Evolutionary conservation across 306 rosid species (phyloP).

Genomic region (Lupinus albus): DNA sequence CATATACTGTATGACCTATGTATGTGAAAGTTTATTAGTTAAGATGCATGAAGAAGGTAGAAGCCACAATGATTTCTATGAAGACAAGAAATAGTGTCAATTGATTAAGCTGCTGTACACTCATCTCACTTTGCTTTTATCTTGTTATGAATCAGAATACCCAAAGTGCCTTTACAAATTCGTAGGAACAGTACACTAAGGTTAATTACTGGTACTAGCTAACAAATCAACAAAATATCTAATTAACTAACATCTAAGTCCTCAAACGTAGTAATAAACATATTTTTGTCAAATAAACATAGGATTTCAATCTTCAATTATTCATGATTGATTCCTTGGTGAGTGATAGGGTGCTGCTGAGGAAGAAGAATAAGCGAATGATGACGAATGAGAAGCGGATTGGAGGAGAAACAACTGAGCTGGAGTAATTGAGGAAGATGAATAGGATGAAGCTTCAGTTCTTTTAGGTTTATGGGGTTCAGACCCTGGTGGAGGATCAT

Average conservation of each 20-base stretch:
- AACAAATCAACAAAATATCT: slow-evolving; percentile 24
- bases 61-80: background rate
- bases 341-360: slow-evolving; percentile 50
- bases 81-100: slow-evolving; percentile 32
- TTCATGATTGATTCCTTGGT: slow-evolving; percentile 41
- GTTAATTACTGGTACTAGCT: slow-evolving; percentile 39
- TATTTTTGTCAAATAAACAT: background rate
- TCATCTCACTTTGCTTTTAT: slow-evolving; percentile 37
- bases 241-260: slow-evolving; percentile 30
- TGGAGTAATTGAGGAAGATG: slow-evolving; percentile 60
- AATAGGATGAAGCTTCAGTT: slow-evolving; percentile 45
- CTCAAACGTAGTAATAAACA: background rate
- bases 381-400: slow-evolving; percentile 65
- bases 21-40: background rate
- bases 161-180: slow-evolving; percentile 38
- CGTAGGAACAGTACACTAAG: slow-evolving; percentile 38
- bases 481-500: slow-evolving; percentile 49
- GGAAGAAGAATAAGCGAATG: slow-evolving; percentile 68
- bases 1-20: background rate
- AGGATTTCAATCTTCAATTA: slow-evolving; percentile 20
- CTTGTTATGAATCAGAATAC: slow-evolving; percentile 30
- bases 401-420: slow-evolving; percentile 65
- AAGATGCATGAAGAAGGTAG: slow-evolving; percentile 8
- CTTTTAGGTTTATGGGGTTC: slow-evolving; percentile 59
- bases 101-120: slow-evolving; percentile 46